Base-by-base conservation (phyloP, 2,329 filamentous ascomycete species). In the Fusarium pseudograminearum region DNA sequence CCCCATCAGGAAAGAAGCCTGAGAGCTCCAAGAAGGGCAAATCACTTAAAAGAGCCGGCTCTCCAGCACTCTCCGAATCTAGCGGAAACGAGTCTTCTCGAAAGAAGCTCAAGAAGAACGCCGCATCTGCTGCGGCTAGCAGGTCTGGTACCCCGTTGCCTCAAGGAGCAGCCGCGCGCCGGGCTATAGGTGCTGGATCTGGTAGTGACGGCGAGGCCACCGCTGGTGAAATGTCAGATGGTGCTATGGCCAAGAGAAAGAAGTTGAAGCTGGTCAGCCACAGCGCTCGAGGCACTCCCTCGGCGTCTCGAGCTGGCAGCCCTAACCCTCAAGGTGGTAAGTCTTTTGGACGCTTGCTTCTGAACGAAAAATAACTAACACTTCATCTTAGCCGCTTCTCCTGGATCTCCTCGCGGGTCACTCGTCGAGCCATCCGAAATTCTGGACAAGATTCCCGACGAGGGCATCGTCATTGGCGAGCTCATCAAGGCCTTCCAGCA, bases 21-120 rank as follows among this genome's bases (percentile, higher is more conserved):
- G 77, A 79, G 26, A 71, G 78, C 16, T 52, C 61, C 1, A 88
- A 87, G 78, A 88, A 88, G 76, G 79, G 80, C 73, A 90, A 89
- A 75, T 85, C 84, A 33, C 86, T 95, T 54, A 98, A 98, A 82
- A 90, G 95, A 31, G 87, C 93, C 33, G 93, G 94, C 20, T 97
- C 94, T 18, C 93, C 94, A 5, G 91, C 94, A 69, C 85, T 92
- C 33, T 98, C 94, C 3, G 95, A 98, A 77, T 93, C 93, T 12
- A 97, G 93, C 77, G 95, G 93, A 55, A 97, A 94, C 73, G 95
- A 98, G 78, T 95, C 93, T 1, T 89, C 90, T 26, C 91, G 96
- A 81, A 93, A 93, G 82, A 88, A 87, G 77, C 88, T 91, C 76
- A 92, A 91, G 82, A 91, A 91, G 77, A 86, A 88, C 66, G 80